Percentiles rank a stretch among this genome's conserved stretches.
These are phyloP conservation scores for Hypocreales sp. DNA, from an alignment of 2,329 filamentous ascomycete genomes.

Conservation along the genomic window DNA sequence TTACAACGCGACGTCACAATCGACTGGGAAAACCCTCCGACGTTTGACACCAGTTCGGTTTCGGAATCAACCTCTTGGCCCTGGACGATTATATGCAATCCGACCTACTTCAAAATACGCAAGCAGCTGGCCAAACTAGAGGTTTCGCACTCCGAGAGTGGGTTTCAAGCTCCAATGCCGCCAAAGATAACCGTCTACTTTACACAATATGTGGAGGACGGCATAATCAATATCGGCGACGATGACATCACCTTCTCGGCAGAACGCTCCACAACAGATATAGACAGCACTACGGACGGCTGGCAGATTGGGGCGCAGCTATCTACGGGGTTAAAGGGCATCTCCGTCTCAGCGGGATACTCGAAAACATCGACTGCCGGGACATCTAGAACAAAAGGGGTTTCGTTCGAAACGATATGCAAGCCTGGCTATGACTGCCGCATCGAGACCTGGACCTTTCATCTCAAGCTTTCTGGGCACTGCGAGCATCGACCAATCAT, in stretches of 20 bases:
- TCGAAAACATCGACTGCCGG: neutral
- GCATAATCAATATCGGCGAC: conserved; percentile 1
- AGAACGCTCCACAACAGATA: neutral
- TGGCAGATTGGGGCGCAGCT: conserved; percentile 1
- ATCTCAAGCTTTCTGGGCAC: neutral
- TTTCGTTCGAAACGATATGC: neutral
- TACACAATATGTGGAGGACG: neutral
- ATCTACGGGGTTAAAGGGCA: neutral
- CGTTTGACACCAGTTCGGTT: neutral
- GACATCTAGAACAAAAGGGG: neutral
- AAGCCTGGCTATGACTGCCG: conserved; percentile 1
- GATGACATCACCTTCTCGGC: neutral
- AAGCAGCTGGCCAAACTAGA: neutral
- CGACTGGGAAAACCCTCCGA: conserved; percentile 1
- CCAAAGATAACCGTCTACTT: conserved; percentile 1
- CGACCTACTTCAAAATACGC: neutral
- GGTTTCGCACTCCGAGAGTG: neutral
- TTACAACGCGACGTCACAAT: neutral
- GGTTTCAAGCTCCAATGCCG: neutral
- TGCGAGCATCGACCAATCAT: conserved; percentile 1
- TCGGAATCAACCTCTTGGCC: neutral
- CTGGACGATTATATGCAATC: neutral
- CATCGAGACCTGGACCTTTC: conserved; percentile 2
- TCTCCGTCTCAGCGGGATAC: neutral
- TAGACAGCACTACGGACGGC: neutral